phyloP scores from a whole-genome alignment of 176 grass and related monocot genomes.

The Raddia guianensis region DNA sequence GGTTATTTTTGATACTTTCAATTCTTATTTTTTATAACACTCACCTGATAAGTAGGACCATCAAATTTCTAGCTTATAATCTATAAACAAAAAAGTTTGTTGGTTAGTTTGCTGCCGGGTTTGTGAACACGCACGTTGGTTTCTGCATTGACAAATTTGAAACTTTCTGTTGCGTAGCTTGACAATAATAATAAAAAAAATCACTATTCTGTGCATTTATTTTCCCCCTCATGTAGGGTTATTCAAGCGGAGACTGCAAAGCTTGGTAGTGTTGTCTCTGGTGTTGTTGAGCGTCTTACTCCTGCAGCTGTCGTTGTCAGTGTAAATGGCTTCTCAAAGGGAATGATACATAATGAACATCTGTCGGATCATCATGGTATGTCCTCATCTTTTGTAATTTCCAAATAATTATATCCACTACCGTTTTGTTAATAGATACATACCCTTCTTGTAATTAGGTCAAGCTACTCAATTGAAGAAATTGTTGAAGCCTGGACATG shows the following conservation, averaged over 20 bases:
- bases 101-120: not conserved
- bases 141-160: not conserved
- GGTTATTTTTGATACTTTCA: not conserved
- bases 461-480: slow-evolving; percentile 80
- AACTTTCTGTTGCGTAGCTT: slow-evolving; percentile 37
- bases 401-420: not conserved
- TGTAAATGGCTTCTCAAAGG: slow-evolving; percentile 77
- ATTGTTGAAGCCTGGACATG: slow-evolving; percentile 80
- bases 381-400: slow-evolving; percentile 1
- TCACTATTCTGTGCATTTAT: not conserved
- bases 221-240: slow-evolving; percentile 41
- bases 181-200: slow-evolving; percentile 17
- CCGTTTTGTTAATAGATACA: not conserved
- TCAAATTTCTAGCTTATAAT: not conserved
- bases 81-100: slow-evolving; percentile 4
- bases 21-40: not conserved
- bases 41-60: not conserved
- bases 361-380: slow-evolving; percentile 81
- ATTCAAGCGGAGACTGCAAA: slow-evolving; percentile 49
- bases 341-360: slow-evolving; percentile 77
- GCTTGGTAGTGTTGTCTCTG: slow-evolving; percentile 75
- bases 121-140: not conserved
- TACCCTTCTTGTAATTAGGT: slow-evolving; percentile 49
- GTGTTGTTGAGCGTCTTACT: slow-evolving; percentile 88
- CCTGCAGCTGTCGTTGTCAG: slow-evolving; percentile 71